Evolutionary conservation across 1,139 yeast genomes (phyloP).

Genomic region (Zygoascus meyerae): DNA sequence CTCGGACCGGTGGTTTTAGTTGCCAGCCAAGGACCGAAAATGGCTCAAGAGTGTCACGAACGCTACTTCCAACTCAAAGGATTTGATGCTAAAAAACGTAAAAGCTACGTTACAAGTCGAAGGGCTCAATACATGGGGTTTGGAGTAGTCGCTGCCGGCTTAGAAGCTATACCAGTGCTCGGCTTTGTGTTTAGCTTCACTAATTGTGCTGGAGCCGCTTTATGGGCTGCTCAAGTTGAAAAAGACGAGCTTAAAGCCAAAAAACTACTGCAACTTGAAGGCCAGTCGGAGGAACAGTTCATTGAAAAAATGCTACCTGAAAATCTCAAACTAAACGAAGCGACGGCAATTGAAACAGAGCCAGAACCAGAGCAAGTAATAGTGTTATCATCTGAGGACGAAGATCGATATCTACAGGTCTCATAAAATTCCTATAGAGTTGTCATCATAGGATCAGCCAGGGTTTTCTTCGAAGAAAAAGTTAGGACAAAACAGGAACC

Average conservation of each 20-base stretch:
- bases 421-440: too few species aligned
- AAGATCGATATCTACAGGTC: too few species aligned
- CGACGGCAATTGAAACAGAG: too few species aligned
- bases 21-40: conserved; percentile 51
- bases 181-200: conserved; percentile 61
- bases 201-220: conserved; percentile 63
- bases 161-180: conserved; percentile 57
- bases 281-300: background rate
- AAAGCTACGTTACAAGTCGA: conserved; percentile 28
- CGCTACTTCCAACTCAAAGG: conserved; percentile 61
- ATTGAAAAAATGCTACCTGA: background rate
- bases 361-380: too few species aligned
- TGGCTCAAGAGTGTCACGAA: conserved; percentile 50
- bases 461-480: too few species aligned
- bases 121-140: conserved; percentile 40
- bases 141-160: conserved; percentile 52
- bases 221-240: conserved; percentile 50
- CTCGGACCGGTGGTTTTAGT: conserved; percentile 56
- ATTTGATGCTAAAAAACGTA: conserved; percentile 39
- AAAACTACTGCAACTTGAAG: conserved; percentile 1
- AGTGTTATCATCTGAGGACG: too few species aligned
- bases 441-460: too few species aligned
- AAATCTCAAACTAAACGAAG: background rate
- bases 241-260: conserved; percentile 8
- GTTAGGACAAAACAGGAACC: background rate